Evolutionary conservation across 495 filamentous ascomycete species (phyloP).

Genomic region (Hypoxylon lenormandii): DNA sequence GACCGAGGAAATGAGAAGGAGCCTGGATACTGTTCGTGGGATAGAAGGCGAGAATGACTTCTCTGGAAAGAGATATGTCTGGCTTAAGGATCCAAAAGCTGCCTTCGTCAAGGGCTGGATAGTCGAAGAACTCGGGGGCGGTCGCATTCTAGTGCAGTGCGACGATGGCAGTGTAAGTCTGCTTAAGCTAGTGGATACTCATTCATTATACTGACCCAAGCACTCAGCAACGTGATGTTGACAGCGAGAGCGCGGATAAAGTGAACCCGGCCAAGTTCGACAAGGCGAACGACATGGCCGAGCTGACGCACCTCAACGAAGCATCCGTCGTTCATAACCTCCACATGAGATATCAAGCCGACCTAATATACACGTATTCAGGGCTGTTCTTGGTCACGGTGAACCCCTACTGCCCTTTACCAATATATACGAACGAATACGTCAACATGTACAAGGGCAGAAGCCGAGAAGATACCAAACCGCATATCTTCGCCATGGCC

Average conservation of each 20-base stretch:
- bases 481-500: constrained; percentile 98
- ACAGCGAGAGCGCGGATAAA: constrained; percentile 89
- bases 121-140: constrained; percentile 78
- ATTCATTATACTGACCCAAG: constrained; percentile 34
- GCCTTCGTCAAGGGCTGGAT: constrained; percentile 95
- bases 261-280: constrained; percentile 99
- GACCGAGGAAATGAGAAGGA: constrained; percentile 75
- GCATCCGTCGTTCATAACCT: constrained; percentile 98
- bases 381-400: constrained; percentile 96
- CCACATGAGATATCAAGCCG: constrained; percentile 89
- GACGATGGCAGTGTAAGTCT: constrained; percentile 87
- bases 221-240: constrained; percentile 82
- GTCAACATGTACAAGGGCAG: constrained; percentile 95
- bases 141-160: constrained; percentile 82
- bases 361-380: constrained; percentile 99
- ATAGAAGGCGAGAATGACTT: constrained; percentile 97
- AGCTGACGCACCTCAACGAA: constrained; percentile 97
- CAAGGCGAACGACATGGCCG: constrained; percentile 98
- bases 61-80: constrained; percentile 98
- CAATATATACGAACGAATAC: constrained; percentile 97
- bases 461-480: constrained; percentile 90
- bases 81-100: constrained; percentile 84
- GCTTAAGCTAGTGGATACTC: neutral
- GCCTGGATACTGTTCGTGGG: constrained; percentile 74
- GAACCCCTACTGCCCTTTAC: constrained; percentile 93